Evolutionary conservation across 2,329 filamentous ascomycete species (phyloP).

Genomic region (Exophiala viscosa): DNA sequence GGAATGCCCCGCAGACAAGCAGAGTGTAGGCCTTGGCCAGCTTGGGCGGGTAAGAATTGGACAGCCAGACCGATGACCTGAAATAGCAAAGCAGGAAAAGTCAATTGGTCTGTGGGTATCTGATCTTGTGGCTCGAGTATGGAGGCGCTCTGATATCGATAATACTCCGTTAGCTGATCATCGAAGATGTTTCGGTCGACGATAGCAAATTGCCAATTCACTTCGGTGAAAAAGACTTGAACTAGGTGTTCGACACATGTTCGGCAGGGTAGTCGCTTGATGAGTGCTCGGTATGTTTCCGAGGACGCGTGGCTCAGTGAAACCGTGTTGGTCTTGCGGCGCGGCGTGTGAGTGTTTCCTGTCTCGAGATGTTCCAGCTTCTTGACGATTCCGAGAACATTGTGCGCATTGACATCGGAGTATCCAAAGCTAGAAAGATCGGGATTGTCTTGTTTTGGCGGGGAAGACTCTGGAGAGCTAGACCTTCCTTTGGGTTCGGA

Average conservation of each 20-base stretch:
- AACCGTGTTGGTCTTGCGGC: slow-evolving; percentile 1
- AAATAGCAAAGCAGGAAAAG: slow-evolving; percentile 8
- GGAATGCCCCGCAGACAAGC: slow-evolving; percentile 6
- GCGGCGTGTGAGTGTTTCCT: neutral
- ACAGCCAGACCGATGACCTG: slow-evolving; percentile 4
- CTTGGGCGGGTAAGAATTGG: slow-evolving; percentile 6
- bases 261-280: slow-evolving; percentile 7
- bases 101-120: slow-evolving; percentile 3
- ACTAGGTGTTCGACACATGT: slow-evolving; percentile 7
- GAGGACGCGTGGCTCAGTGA: neutral
- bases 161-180: slow-evolving; percentile 3
- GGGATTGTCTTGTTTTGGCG: neutral
- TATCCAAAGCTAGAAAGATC: slow-evolving; percentile 11
- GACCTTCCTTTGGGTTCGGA: no score
- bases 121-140: neutral
- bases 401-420: slow-evolving; percentile 12
- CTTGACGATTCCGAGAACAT: slow-evolving; percentile 7
- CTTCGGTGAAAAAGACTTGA: slow-evolving; percentile 7
- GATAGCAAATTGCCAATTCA: slow-evolving; percentile 14
- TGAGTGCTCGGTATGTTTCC: slow-evolving; percentile 8
- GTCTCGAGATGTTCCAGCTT: slow-evolving; percentile 9
- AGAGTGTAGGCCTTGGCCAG: slow-evolving; percentile 1
- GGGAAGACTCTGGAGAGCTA: neutral
- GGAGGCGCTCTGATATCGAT: neutral
- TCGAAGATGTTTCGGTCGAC: slow-evolving; percentile 9